phyloP scores from a whole-genome alignment of 2,329 filamentous ascomycete genomes.

The Cercospora zeae-maydis region DNA sequence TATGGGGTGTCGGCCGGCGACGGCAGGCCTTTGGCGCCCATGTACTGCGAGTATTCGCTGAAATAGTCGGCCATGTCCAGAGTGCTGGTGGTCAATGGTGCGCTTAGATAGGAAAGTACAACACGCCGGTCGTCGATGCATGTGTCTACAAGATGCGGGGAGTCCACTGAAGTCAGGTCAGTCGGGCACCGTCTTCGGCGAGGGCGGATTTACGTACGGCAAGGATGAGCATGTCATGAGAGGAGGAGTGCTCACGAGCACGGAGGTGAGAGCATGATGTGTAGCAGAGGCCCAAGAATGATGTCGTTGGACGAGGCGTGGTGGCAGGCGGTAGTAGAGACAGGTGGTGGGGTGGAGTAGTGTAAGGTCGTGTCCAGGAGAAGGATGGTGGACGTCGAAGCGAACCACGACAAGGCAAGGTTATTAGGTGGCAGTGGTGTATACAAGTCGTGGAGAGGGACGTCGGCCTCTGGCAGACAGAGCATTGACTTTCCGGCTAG shows the following conservation, averaged over 20 bases:
- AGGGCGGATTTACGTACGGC: conserved; percentile 4
- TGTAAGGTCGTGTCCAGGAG: no score
- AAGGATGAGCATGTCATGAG: conserved; percentile 6
- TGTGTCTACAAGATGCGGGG: conserved; percentile 21
- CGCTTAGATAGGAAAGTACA: conserved; percentile 28
- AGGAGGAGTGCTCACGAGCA: background rate
- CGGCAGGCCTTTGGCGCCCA: conserved; percentile 59
- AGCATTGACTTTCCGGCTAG: conserved; percentile 17
- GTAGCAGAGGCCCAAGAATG: background rate
- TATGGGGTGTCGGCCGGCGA: conserved; percentile 70
- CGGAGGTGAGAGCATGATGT: background rate
- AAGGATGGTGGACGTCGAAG: background rate
- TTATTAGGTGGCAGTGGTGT: background rate
- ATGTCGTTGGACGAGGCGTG: conserved; percentile 4
- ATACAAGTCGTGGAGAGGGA: conserved; percentile 7
- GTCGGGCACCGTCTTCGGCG: background rate
- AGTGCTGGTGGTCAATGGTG: background rate
- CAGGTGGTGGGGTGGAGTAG: conserved; percentile 11
- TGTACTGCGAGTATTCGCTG: conserved; percentile 43
- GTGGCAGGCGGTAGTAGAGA: conserved; percentile 16
- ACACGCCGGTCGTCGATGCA: conserved; percentile 28
- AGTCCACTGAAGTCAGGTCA: background rate
- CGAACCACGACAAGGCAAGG: background rate
- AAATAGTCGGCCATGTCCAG: conserved; percentile 43
- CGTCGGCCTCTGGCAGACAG: background rate